Conservation (phyloP, 345 rosid genomes). For the Kernera saxatilis region DNA sequence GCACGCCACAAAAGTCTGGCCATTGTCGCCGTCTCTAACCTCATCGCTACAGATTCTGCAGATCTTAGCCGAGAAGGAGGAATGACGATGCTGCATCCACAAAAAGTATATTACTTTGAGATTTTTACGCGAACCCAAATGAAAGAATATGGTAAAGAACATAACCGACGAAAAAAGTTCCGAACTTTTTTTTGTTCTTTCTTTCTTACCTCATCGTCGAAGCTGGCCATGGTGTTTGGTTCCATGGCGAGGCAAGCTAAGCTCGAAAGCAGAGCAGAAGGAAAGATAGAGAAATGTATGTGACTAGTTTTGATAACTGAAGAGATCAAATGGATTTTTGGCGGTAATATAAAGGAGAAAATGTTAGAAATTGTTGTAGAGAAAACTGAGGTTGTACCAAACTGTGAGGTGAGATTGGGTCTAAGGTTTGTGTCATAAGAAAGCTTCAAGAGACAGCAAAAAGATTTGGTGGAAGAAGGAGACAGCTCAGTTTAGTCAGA, state of each 20-base stretch:
- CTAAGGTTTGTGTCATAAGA: constrained; percentile 36
- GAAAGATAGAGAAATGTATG: background rate
- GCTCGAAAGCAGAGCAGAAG: constrained; percentile 13
- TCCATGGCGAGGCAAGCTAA: constrained; percentile 31
- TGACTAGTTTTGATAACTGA: constrained; percentile 24
- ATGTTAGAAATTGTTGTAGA: background rate
- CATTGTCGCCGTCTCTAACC: constrained; percentile 52
- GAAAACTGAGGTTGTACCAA: constrained; percentile 45
- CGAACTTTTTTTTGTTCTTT: background rate
- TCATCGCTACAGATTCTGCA: constrained; percentile 85
- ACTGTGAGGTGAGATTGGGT: constrained; percentile 67
- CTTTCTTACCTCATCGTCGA: constrained; percentile 39
- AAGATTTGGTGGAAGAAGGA: constrained; percentile 31
- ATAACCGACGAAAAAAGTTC: constrained; percentile 10
- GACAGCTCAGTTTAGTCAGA: constrained; percentile 20
- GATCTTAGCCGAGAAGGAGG: constrained; percentile 36
- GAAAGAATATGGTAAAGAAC: background rate
- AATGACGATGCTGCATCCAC: constrained; percentile 39
- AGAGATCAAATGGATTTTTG: background rate
- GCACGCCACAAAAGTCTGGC: constrained; percentile 67
- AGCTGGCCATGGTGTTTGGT: constrained; percentile 54
- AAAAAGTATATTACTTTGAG: background rate
- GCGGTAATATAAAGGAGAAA: constrained; percentile 11
- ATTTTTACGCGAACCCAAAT: background rate
- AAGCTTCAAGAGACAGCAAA: constrained; percentile 35